A percentile compares a stretch with the other conserved stretches of the same genome.
These are phyloP conservation scores for Aspergillus sparsus DNA, from an alignment of 495 filamentous ascomycete genomes.

Conservation along the genomic window DNA sequence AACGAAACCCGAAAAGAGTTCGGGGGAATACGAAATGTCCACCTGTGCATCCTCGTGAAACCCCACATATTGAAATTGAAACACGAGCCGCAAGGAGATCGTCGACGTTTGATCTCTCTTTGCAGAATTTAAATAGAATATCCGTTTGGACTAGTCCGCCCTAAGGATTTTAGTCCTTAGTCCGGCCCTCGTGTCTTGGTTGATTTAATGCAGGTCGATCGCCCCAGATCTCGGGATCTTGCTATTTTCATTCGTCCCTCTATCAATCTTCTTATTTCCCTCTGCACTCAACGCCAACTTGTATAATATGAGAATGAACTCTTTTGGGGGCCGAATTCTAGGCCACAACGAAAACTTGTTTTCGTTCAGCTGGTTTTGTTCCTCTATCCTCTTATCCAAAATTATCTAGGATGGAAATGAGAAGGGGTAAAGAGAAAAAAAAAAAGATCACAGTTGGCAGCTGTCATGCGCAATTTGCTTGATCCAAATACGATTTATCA, in stretches of 20 bases:
- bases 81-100: slow-evolving; percentile 16
- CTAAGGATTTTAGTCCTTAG: slow-evolving; percentile 7
- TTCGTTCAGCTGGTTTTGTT: background rate
- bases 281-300: slow-evolving; percentile 1
- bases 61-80: slow-evolving; percentile 13
- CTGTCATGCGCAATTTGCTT: slow-evolving; percentile 1
- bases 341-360: background rate
- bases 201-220: slow-evolving; percentile 8
- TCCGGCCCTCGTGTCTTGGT: slow-evolving; percentile 11
- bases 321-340: slow-evolving; percentile 14
- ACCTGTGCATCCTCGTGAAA: slow-evolving; percentile 8
- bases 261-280: background rate
- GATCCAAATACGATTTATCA: slow-evolving; percentile 1
- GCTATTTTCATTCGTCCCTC: slow-evolving; percentile 12
- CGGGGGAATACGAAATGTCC: slow-evolving; percentile 12
- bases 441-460: background rate
- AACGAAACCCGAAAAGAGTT: background rate
- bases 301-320: slow-evolving; percentile 9
- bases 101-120: slow-evolving; percentile 9
- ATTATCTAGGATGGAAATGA: slow-evolving; percentile 4
- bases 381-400: slow-evolving; percentile 2
- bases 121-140: slow-evolving; percentile 19
- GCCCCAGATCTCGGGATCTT: slow-evolving; percentile 1
- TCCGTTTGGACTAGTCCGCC: slow-evolving; percentile 2
- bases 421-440: slow-evolving; percentile 1